phyloP scores from a whole-genome alignment of 2,329 filamentous ascomycete genomes.

The Cadophora sp. region DNA sequence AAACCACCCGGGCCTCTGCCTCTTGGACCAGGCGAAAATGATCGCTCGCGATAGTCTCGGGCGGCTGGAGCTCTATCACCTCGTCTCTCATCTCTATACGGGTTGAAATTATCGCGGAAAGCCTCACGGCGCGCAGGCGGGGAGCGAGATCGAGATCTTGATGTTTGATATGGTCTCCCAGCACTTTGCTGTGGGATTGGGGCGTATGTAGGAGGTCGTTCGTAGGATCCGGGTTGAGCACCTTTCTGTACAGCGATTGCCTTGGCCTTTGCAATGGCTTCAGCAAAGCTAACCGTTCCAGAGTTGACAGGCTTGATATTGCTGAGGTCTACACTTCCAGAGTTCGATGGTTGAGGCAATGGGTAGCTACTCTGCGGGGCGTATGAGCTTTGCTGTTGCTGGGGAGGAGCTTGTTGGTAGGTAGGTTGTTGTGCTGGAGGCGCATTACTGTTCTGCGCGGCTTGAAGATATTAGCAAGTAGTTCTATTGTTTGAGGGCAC shows the following conservation, averaged over 20 bases:
- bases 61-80: slow-evolving; percentile 62
- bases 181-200: slow-evolving; percentile 54
- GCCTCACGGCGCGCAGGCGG: slow-evolving; percentile 71
- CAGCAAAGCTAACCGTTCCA: slow-evolving; percentile 82
- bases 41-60: slow-evolving; percentile 70
- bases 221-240: slow-evolving; percentile 58
- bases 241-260: slow-evolving; percentile 83
- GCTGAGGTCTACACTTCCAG: slow-evolving; percentile 81
- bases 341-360: slow-evolving; percentile 64
- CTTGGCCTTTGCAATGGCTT: slow-evolving; percentile 85
- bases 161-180: slow-evolving; percentile 65
- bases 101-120: slow-evolving; percentile 78
- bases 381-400: slow-evolving; percentile 50
- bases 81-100: slow-evolving; percentile 85
- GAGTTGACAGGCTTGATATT: slow-evolving; percentile 80
- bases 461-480: slow-evolving; percentile 43
- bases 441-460: slow-evolving; percentile 55
- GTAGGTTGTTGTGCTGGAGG: slow-evolving; percentile 49
- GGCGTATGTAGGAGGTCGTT: slow-evolving; percentile 54
- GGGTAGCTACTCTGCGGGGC: slow-evolving; percentile 47
- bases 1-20: slow-evolving; percentile 60
- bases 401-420: slow-evolving; percentile 51
- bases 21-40: slow-evolving; percentile 70
- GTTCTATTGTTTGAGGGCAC: background rate
- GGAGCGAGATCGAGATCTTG: slow-evolving; percentile 74